Percentiles rank a stretch among this genome's conserved stretches.
Evolutionary conservation across 1,139 yeast genomes (phyloP).

Genomic region (Ogataea hybrid): DNA sequence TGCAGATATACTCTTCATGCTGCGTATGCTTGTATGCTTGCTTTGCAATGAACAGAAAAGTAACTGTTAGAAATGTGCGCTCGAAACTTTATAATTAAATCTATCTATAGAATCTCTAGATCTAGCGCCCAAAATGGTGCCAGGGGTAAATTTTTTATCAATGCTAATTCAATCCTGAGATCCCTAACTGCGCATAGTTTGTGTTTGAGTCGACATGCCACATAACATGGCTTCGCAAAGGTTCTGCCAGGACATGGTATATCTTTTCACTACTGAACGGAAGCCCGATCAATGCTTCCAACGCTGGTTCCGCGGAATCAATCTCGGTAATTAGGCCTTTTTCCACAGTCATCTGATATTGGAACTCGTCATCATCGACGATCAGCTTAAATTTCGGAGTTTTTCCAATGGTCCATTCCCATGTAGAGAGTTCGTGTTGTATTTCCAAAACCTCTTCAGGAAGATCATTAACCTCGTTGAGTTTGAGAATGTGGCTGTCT

Average conservation of each 20-base stretch:
- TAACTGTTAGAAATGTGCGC: background rate
- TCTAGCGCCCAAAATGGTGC: slow-evolving; percentile 10
- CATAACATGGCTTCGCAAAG: slow-evolving; percentile 13
- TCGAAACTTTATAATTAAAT: background rate
- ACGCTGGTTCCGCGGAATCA: slow-evolving; percentile 13
- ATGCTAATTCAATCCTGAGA: background rate
- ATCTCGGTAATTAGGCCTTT: slow-evolving; percentile 22
- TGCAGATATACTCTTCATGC: background rate
- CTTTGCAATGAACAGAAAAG: background rate
- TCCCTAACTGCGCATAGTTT: slow-evolving; percentile 21
- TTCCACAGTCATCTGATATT: slow-evolving; percentile 20
- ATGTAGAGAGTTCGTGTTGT: slow-evolving; percentile 45
- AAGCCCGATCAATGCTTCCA: slow-evolving; percentile 8
- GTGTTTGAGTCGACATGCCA: slow-evolving; percentile 29
- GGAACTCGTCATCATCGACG: slow-evolving; percentile 11
- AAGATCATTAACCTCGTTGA: slow-evolving; percentile 34
- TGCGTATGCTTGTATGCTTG: background rate
- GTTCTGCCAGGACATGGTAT: slow-evolving; percentile 10
- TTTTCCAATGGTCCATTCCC: slow-evolving; percentile 74
- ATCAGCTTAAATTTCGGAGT: slow-evolving; percentile 49
- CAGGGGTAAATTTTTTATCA: background rate
- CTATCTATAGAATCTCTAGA: slow-evolving; percentile 9
- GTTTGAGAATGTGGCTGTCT: slow-evolving; percentile 20
- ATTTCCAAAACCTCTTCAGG: slow-evolving; percentile 46
- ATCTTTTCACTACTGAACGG: slow-evolving; percentile 18